Base-by-base conservation (phyloP, 1,284 basidiomycete genomes). In the Singerocomus rubriflavus region DNA sequence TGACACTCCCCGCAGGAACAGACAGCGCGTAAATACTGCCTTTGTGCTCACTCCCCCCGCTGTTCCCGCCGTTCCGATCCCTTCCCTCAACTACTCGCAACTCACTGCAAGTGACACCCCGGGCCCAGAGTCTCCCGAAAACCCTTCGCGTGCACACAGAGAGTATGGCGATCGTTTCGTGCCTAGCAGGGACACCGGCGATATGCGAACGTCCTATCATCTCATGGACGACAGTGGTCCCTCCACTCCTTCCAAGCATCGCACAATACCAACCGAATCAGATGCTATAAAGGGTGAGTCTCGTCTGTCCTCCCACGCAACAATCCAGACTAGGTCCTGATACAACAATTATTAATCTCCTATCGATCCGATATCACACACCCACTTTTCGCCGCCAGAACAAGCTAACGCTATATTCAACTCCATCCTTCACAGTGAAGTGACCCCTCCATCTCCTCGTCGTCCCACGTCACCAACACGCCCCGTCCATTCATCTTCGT, bases 91-190 rank as follows among this genome's bases (percentile, higher is more conserved):
- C 56, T 80, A 77, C 39, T 71, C 71, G 7, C 71, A 74, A 47
- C 71, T 75, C 27, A 75, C 74, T 12, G 78, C 78, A 25, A 79
- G 78, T 66, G 81, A 82, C 42, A 80, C 79, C 48, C 72, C 74
- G 36, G 72, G 64, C 26, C 77, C 81, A 26, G 81, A 84, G 35
- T 79, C 82, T 0, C 78, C 82, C 21, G 64, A 71, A 21, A 76
- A 78, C 29, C 54, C 46, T 12, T 53, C 68, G 29, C 67, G 72
- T 31, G 62, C 70, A 7, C 61, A 65, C 33, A 75, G 72, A 56
- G 81, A 84, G 41, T 88, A 89, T 60, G 85, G 84, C n/a, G 87
- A 89, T 67, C 76, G 87, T 27, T 90, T 89, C 60, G 83, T 90
- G 6, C 87, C 87, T 4, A 80, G 76, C 37, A 76, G 87, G 57